Evolutionary conservation across 2,329 filamentous ascomycete genomes (phyloP), one percentile per base, ranked within the genome.

Genomic region (Microdochium paspali): DNA sequence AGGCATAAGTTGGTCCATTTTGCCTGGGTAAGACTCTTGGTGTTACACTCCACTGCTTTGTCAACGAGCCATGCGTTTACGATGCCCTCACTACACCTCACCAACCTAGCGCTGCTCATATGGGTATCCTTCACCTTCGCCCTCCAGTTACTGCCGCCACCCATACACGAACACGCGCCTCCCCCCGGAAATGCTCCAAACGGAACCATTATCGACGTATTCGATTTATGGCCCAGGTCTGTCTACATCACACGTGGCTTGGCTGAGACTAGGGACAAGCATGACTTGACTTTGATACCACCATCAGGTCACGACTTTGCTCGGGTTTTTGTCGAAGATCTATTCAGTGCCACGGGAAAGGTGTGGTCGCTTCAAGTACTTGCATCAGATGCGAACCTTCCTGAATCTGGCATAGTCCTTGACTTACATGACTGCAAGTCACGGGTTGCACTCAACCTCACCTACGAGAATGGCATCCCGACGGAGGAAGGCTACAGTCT

Each of bases 401-500:
- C 58, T 21, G 55, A 50, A 6, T 58, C 58, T 2, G 73, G 73
- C 0, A 70, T 77, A 10, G 59, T 72, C 10, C 61, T 77, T 1
- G 66, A 67, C 12, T 51, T 53, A 1, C 65, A 64, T 44, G 53
- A 54, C 9, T 3, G 23, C 7, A 24, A 25, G 6, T 43, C 49
- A 56, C 45, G 51, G 52, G 10, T 55, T 7, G 10, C 45, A 10
- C 53, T 53, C 2, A 45, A 58, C 1, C 57, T 75, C 20, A 65
- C 62, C 0, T 77, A 78, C 39, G 69, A 76, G 47, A 67, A 72
- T 56, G 73, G 72, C 1, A 52, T 56, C 0, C 39, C 55, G 1
- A 76, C 69, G 0, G 68, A 74, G 44, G 75, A 79, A 56, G 75
- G 68, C 1, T 79, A 78, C 47, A 63, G 66, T 35, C 52, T 79